phyloP scores from a whole-genome alignment of 805 yeast genomes.

The Cyberlindnera mrakii region DNA sequence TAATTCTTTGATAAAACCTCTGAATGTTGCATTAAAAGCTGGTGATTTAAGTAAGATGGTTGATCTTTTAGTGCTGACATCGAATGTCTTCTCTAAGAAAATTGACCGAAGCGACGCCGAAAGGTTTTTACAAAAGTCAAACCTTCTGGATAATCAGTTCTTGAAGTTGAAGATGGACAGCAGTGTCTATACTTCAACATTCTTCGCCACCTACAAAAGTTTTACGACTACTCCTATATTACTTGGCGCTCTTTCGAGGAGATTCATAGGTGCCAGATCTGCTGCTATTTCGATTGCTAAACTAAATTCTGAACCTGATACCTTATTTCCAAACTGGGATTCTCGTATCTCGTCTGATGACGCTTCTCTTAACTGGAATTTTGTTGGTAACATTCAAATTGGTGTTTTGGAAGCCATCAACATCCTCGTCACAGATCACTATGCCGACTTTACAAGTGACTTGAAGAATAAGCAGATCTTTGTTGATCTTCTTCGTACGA shows the following conservation, averaged over 20 bases:
- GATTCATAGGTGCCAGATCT: slow-evolving; percentile 57
- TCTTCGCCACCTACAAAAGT: slow-evolving; percentile 63
- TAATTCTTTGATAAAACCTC: slow-evolving; percentile 24
- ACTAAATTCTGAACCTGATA: slow-evolving; percentile 18
- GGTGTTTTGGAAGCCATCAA: slow-evolving; percentile 75
- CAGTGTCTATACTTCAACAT: slow-evolving; percentile 57
- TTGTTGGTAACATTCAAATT: slow-evolving; percentile 71
- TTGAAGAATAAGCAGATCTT: slow-evolving; percentile 51
- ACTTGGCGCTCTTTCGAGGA: slow-evolving; percentile 43
- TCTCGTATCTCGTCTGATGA: slow-evolving; percentile 29
- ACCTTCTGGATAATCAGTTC: slow-evolving; percentile 32
- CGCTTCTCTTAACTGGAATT: slow-evolving; percentile 53
- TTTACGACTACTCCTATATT: slow-evolving; percentile 53
- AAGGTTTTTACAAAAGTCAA: slow-evolving; percentile 29
- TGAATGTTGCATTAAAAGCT: slow-evolving; percentile 49
- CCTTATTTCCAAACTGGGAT: slow-evolving; percentile 56
- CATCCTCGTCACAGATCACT: slow-evolving; percentile 66
- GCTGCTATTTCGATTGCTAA: slow-evolving; percentile 50
- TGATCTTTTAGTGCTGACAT: slow-evolving; percentile 73
- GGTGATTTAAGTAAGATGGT: slow-evolving; percentile 72
- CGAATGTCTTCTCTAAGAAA: slow-evolving; percentile 45
- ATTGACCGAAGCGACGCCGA: slow-evolving; percentile 40
- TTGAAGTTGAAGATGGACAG: slow-evolving; percentile 53
- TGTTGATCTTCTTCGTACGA: slow-evolving; percentile 56
- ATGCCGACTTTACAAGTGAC: slow-evolving; percentile 69